Evolutionary conservation across 352 stramenopile species (phyloP), one percentile per base, ranked within the genome.

Genomic region (Chrysophaeum taylorii): DNA sequence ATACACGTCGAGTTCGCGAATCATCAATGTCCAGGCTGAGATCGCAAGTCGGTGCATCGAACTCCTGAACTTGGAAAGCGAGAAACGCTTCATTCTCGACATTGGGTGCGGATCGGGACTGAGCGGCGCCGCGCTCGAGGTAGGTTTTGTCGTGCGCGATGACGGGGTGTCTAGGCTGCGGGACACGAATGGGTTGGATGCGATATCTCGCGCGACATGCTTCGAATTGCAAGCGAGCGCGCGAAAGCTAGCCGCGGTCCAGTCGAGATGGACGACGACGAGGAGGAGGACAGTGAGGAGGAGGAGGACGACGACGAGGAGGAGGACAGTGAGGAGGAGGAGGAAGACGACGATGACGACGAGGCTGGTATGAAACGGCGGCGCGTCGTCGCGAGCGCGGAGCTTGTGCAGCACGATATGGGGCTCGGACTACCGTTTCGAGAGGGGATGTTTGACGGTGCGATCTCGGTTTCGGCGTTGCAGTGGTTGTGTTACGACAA

Each of bases 401-500:
- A 88, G 70, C 45, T 85, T 41, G 63, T 95, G 50, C 73, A 94
- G 41, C 88, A 91, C 62, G 96, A 99, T 76, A 99, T 99, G 94
- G 96, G 96, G 42, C 92, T 91, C 68, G 96, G 96, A 37, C 78
- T 99, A 27, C 93, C 94, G 21, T 99, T 99, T 82, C 90, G 94
- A 69, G 87, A 92, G 0, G 94, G 92, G 9, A 88, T 94, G 0
- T 99, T 99, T 73, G 96, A 99, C 76, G 95, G 94, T 25, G 97
- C 89, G 75, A 97, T 99, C 80, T 98, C 92, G 72, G 98, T 99
- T 72, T 98, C 93, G 18, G 96, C 96, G n/a, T 78, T 99, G 33
- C 96, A 99, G 82, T 99, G 96, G 96, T 87, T 99, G 27, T 99
- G 95, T 78, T 99, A 99, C 82, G 96, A 92, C 70, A 96, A 98